Conservation (phyloP, 116 monocot species). For the Papilionanthe hybrid region DNA sequence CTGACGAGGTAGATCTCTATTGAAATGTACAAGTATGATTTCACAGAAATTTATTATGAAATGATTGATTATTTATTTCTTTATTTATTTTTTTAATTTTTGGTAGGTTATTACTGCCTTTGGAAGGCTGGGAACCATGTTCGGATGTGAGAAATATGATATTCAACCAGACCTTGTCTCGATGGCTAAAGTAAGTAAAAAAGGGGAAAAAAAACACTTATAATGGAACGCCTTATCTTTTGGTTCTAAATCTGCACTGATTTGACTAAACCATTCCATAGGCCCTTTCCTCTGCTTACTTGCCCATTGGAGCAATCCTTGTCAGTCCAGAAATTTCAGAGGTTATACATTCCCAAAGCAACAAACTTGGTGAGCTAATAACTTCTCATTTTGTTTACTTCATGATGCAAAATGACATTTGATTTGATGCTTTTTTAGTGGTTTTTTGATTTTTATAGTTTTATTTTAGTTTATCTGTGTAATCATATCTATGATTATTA, state of each 20-base stretch:
- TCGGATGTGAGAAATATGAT: constrained; percentile 88
- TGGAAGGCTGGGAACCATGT: constrained; percentile 98
- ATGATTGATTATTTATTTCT: neutral
- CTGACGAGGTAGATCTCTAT: constrained; percentile 76
- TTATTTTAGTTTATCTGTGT: neutral
- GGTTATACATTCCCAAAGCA: constrained; percentile 92
- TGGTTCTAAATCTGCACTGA: neutral
- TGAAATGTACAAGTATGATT: neutral
- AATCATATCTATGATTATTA: neutral
- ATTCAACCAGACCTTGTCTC: constrained; percentile 96
- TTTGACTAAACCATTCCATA: constrained; percentile 10
- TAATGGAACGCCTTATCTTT: neutral
- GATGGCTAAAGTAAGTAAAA: constrained; percentile 65
- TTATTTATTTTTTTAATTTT: too few species aligned
- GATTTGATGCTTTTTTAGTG: neutral
- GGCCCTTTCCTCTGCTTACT: constrained; percentile 97
- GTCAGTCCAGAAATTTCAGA: constrained; percentile 92
- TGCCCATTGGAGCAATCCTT: constrained; percentile 92
- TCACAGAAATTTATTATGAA: constrained; percentile 1
- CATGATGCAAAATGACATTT: neutral
- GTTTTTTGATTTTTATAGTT: neutral
- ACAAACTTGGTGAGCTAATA: constrained; percentile 66
- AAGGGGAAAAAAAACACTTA: neutral
- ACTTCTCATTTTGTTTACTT: neutral
- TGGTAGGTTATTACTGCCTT: constrained; percentile 91